phyloP scores from a whole-genome alignment of 2,329 filamentous ascomycete genomes.

The Endoconidiophora laricicola region DNA sequence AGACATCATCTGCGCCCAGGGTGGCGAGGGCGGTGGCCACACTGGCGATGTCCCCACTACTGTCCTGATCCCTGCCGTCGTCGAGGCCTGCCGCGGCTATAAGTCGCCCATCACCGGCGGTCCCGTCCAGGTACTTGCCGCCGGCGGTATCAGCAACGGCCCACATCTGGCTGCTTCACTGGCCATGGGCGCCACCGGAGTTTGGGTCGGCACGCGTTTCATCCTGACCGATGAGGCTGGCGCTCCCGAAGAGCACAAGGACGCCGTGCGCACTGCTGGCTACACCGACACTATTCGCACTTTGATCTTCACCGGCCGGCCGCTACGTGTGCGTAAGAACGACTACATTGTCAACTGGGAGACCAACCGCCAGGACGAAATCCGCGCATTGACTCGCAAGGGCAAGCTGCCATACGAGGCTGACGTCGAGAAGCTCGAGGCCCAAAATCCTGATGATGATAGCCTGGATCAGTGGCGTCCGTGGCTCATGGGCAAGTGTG shows the following conservation, averaged over 20 bases:
- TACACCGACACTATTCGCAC: slow-evolving; percentile 96
- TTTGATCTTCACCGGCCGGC: slow-evolving; percentile 95
- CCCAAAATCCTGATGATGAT: slow-evolving; percentile 59
- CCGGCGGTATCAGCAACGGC: slow-evolving; percentile 87
- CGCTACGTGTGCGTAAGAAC: slow-evolving; percentile 85
- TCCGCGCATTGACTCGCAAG: slow-evolving; percentile 79
- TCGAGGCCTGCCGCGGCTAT: slow-evolving; percentile 60
- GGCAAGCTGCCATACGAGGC: slow-evolving; percentile 86
- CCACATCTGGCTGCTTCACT: slow-evolving; percentile 77
- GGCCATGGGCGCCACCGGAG: slow-evolving; percentile 79
- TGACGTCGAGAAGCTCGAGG: slow-evolving; percentile 69
- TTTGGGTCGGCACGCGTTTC: slow-evolving; percentile 96
- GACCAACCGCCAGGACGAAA: slow-evolving; percentile 73
- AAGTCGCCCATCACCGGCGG: slow-evolving; percentile 76
- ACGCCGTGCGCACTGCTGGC: slow-evolving; percentile 76
- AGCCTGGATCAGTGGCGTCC: slow-evolving; percentile 81
- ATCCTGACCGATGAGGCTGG: slow-evolving; percentile 88
- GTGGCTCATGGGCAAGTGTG: slow-evolving; percentile 92
- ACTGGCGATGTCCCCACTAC: slow-evolving; percentile 87
- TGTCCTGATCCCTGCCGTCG: slow-evolving; percentile 82
- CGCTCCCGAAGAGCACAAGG: slow-evolving; percentile 84
- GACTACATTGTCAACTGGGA: slow-evolving; percentile 94
- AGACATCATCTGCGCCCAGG: slow-evolving; percentile 96
- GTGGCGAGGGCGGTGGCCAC: slow-evolving; percentile 92
- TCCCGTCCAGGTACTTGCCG: slow-evolving; percentile 82